Evolutionary conservation across 371 early-diverging fungal species (phyloP), one percentile per base, ranked within the genome.

Genomic region (Funneliformis caledonium): DNA sequence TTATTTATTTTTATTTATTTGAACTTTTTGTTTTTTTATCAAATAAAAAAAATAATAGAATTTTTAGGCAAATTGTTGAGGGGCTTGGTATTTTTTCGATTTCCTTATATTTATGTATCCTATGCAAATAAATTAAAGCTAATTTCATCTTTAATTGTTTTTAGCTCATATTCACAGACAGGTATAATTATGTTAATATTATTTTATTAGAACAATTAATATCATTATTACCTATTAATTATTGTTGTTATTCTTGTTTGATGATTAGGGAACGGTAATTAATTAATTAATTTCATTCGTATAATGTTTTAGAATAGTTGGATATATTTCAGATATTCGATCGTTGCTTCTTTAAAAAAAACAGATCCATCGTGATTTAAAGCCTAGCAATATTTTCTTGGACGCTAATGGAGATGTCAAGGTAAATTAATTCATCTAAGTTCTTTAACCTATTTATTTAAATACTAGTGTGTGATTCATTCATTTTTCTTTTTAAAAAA

Each of bases 311-410:
- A 22, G 19, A 33, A 70, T 47, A 45, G n/a, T 19, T 10, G 42
- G 37, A 31, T 65, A 26, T n/a, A 9, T 45, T 4, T 14, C n/a
- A 45, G 43, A 22, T 47, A 47, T 37, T 16, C 9, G 16, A 47
- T n/a, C 22, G n/a, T 42, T 70, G 43, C 8, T 16, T 10, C 45
- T n/a, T 69, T 47, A 43, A 42, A 9, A n/a, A 2, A 11, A 96
- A 47, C 93, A 98, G 88, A 98, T 99, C 61, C 99, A 99, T 86
- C 89, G 99, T 75, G 99, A 99, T 85, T 84, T 99, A 62, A 99
- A 99, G 84, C 98, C 98, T 22, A 96, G 94, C 83, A 99, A 97
- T 86, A 92, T 98, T 82, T 94, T 99, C 76, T 87, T 99, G 85
- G 97, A 97, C 83, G 89, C 94, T 26, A 92, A 95, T 73, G 93